Conservation (phyloP, 2,329 filamentous ascomycete genomes). For the Aspergillus bombycis region DNA sequence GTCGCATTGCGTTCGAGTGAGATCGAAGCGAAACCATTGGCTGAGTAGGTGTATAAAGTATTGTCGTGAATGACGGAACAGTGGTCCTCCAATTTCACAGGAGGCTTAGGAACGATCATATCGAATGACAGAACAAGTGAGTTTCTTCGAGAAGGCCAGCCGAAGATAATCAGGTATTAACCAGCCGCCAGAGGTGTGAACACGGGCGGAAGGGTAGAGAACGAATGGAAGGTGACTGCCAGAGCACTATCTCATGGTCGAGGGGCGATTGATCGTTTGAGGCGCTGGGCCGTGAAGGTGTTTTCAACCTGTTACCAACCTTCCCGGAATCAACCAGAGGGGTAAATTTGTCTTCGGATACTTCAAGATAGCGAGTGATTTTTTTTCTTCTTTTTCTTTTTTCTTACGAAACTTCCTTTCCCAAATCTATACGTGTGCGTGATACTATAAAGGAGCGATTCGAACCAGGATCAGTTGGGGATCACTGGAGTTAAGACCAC, state of each 20-base stretch:
- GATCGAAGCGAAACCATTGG: conserved; percentile 74
- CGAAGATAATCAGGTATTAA: conserved; percentile 29
- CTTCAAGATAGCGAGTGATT: background rate
- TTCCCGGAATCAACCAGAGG: background rate
- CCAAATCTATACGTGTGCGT: background rate
- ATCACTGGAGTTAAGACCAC: conserved; percentile 7
- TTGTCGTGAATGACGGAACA: conserved; percentile 82
- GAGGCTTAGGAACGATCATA: conserved; percentile 75
- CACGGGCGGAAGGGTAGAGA: conserved; percentile 19
- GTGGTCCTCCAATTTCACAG: conserved; percentile 70
- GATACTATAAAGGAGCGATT: conserved; percentile 5
- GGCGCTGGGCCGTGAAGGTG: conserved; percentile 9
- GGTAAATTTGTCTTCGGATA: background rate
- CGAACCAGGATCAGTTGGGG: background rate
- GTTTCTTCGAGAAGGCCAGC: conserved; percentile 33
- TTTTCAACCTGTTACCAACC: conserved; percentile 2
- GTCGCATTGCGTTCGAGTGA: conserved; percentile 67
- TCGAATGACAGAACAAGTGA: conserved; percentile 21
- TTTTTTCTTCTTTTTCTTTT: background rate
- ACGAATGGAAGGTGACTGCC: conserved; percentile 34
- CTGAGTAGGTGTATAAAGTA: conserved; percentile 81
- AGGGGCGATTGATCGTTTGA: conserved; percentile 10
- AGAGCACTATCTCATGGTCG: conserved; percentile 42
- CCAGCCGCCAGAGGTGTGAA: conserved; percentile 29
- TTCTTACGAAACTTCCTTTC: background rate